phyloP scores from a whole-genome alignment of 202 grass and related monocot species.

The Elaeis oleifera region DNA sequence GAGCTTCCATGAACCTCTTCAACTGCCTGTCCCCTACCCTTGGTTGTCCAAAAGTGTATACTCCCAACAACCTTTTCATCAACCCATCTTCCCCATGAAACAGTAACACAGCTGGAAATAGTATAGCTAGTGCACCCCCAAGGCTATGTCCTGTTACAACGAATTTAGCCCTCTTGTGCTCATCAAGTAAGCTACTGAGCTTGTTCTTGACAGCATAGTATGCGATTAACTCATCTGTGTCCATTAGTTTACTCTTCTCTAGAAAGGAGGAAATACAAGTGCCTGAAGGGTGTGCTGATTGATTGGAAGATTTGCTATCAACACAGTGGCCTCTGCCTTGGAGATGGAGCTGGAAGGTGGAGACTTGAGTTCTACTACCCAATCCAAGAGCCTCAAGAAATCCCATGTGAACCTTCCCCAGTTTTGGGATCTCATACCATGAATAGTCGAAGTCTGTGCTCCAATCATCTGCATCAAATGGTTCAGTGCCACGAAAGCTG shows the following conservation, averaged over 20 bases:
- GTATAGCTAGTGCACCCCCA: conserved; percentile 31
- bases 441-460: conserved; percentile 32
- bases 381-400: conserved; percentile 39
- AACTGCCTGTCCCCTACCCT: conserved; percentile 30
- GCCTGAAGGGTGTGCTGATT: not conserved
- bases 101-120: conserved; percentile 32
- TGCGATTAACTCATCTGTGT: conserved; percentile 17
- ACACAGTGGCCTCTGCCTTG: not conserved
- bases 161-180: conserved; percentile 32
- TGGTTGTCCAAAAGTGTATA: conserved; percentile 43
- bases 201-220: conserved; percentile 31
- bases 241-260: conserved; percentile 7
- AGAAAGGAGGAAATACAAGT: not conserved
- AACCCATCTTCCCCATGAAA: conserved; percentile 20
- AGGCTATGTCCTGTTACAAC: conserved; percentile 39
- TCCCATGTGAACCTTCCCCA: conserved; percentile 31
- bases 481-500: conserved; percentile 33
- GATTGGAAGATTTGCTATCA: not conserved
- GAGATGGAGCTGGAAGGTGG: not conserved
- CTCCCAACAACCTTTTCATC: conserved; percentile 23
- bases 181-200: conserved; percentile 12
- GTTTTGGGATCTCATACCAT: conserved; percentile 25
- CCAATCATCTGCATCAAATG: conserved; percentile 28
- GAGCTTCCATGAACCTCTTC: conserved; percentile 19
- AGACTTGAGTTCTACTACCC: conserved; percentile 8